These are phyloP conservation scores for Hippophae tibetana DNA, from an alignment of 306 rosid genomes.

Conservation along the genomic window DNA sequence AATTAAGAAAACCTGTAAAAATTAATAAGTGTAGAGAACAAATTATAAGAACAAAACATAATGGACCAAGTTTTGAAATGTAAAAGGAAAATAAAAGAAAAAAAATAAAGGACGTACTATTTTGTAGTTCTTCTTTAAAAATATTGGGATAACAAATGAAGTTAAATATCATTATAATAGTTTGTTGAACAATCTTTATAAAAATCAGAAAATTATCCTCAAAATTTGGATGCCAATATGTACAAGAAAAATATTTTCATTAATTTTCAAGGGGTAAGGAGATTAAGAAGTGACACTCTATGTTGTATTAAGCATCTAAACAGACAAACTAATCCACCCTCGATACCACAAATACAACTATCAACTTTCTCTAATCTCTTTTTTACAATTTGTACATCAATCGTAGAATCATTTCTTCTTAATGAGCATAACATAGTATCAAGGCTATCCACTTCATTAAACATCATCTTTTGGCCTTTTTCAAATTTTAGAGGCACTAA, in stretches of 20 bases:
- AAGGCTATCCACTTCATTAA: constrained; percentile 36
- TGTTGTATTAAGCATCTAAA: constrained; percentile 57
- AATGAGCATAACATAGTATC: constrained; percentile 33
- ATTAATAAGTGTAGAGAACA: no score
- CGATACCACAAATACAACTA: constrained; percentile 33
- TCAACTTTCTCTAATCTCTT: constrained; percentile 37
- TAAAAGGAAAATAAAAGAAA: no score
- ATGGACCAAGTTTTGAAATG: no score
- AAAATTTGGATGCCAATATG: constrained; percentile 9
- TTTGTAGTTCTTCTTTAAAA: no score
- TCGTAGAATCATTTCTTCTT: constrained; percentile 20
- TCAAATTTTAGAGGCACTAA: constrained; percentile 22
- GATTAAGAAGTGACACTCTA: constrained; percentile 66
- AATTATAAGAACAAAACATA: no score
- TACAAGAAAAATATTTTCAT: background rate
- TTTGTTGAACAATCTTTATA: no score
- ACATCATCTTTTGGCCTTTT: constrained; percentile 32
- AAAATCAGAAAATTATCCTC: background rate
- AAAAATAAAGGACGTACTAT: no score
- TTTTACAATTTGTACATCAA: constrained; percentile 35
- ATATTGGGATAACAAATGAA: no score
- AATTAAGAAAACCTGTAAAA: no score
- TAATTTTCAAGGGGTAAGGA: constrained; percentile 33
- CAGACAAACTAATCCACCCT: constrained; percentile 44
- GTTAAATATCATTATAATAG: no score